Conservation (phyloP, 2,329 filamentous ascomycete species). For the Corinectria fuckeliana region DNA sequence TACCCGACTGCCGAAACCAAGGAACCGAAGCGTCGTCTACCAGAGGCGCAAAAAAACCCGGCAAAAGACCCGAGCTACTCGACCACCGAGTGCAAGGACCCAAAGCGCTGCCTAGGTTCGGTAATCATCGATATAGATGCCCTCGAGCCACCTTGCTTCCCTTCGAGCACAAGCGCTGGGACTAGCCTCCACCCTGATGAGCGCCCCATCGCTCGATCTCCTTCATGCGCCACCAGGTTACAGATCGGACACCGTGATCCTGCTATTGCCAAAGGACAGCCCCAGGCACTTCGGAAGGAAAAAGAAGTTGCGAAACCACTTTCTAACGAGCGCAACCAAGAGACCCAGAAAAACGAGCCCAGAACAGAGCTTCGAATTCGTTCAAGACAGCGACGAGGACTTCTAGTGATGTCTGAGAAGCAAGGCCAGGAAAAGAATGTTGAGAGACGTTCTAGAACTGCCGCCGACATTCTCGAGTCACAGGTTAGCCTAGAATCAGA, state of each 20-base stretch:
- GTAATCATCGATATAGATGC: not conserved
- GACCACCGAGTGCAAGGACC: not conserved
- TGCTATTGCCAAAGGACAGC: not conserved
- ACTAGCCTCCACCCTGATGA: not conserved
- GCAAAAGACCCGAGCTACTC: not conserved
- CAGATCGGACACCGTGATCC: not conserved
- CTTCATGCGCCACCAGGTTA: not conserved
- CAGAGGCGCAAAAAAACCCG: too few relatives aligned
- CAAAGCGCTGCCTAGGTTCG: not conserved
- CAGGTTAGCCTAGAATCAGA: not conserved
- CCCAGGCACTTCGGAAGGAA: not conserved
- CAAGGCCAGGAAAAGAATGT: slow-evolving; percentile 12
- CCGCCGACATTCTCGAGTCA: not conserved
- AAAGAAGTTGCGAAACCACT: not conserved
- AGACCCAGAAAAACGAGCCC: slow-evolving; percentile 31
- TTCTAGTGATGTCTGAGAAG: slow-evolving; percentile 54
- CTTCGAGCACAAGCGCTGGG: not conserved
- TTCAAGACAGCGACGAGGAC: slow-evolving; percentile 54
- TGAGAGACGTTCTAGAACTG: not conserved
- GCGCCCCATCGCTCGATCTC: not conserved
- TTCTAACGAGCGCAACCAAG: not conserved
- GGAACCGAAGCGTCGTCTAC: not conserved
- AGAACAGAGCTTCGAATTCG: slow-evolving; percentile 56
- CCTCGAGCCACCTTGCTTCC: not conserved
- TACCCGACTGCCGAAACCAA: not conserved